A percentile compares a stretch with the other conserved stretches of the same genome.
These are phyloP conservation scores for Penicillium fuscoglaucum DNA, from an alignment of 2,329 filamentous ascomycete genomes.

Conservation along the genomic window DNA sequence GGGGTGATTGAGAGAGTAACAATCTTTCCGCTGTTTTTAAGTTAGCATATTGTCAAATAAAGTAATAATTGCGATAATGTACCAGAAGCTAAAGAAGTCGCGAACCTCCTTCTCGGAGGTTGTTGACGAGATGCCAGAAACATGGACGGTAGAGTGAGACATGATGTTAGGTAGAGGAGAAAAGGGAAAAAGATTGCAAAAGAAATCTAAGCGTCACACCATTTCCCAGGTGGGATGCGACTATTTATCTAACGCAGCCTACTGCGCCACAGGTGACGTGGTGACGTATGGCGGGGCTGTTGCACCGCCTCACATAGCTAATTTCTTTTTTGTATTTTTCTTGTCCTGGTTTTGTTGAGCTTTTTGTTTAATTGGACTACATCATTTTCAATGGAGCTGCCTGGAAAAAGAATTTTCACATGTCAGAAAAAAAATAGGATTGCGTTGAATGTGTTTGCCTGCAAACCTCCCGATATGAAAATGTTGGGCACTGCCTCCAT, in stretches of 20 bases:
- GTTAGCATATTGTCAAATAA: neutral
- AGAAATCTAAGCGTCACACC: constrained; percentile 3
- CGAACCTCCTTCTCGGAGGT: constrained; percentile 88
- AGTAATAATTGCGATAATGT: neutral
- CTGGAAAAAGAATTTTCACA: neutral
- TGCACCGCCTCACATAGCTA: constrained; percentile 30
- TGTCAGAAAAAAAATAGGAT: constrained; percentile 1
- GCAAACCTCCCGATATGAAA: constrained; percentile 11
- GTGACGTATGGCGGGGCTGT: constrained; percentile 32
- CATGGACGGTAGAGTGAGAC: constrained; percentile 71
- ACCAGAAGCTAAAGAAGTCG: constrained; percentile 96
- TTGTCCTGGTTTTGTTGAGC: constrained; percentile 1
- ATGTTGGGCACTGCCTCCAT: constrained; percentile 3
- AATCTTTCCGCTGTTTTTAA: constrained; percentile 78
- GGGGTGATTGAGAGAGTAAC: constrained; percentile 73
- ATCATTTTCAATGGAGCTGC: neutral
- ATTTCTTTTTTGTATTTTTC: neutral
- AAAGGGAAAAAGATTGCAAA: neutral
- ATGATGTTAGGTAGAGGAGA: constrained; percentile 37
- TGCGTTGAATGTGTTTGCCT: constrained; percentile 13
- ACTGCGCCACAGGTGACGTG: constrained; percentile 36
- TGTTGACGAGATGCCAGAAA: constrained; percentile 80
- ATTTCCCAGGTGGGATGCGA: neutral
- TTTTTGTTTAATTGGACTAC: constrained; percentile 9
- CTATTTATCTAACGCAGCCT: constrained; percentile 4